phyloP scores from a whole-genome alignment of 2,329 filamentous ascomycete species.

The Alternaria panax region DNA sequence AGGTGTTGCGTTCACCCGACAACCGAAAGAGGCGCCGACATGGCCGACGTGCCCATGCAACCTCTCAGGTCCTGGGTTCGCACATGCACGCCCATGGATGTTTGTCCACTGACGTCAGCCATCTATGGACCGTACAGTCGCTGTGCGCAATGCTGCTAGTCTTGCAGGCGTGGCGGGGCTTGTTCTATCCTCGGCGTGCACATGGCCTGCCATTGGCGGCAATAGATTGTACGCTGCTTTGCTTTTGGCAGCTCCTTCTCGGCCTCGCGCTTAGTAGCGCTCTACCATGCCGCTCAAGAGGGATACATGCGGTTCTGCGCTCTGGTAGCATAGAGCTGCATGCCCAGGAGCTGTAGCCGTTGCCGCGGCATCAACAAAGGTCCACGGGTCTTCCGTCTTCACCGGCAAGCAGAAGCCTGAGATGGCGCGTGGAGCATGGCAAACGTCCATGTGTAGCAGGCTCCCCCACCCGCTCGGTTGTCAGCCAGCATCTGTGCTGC shows the following conservation, averaged over 20 bases:
- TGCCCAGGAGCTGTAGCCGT: neutral
- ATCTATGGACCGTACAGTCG: conserved; percentile 8
- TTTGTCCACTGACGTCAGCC: conserved; percentile 16
- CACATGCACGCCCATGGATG: neutral
- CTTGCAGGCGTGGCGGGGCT: conserved; percentile 13
- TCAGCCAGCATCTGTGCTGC: conserved; percentile 27
- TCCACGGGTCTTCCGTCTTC: conserved; percentile 9
- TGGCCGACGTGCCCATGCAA: conserved; percentile 6
- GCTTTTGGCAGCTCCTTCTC: conserved; percentile 20
- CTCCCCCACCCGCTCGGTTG: conserved; percentile 25
- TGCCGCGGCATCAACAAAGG: conserved; percentile 5
- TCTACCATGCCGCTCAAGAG: neutral
- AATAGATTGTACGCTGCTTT: conserved; percentile 13
- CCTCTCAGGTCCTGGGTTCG: neutral
- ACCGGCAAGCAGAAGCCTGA: conserved; percentile 19
- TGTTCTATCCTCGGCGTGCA: conserved; percentile 6
- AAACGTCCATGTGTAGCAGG: conserved; percentile 21
- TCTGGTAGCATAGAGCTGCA: neutral
- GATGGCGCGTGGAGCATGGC: conserved; percentile 3
- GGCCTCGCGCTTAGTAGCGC: neutral
- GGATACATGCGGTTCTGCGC: neutral
- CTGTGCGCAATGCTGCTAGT: conserved; percentile 5
- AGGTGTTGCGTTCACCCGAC: conserved; percentile 24
- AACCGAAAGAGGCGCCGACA: conserved; percentile 19
- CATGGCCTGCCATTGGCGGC: conserved; percentile 9